Base-by-base conservation (phyloP, 2,329 filamentous ascomycete genomes). In the Botrytis porri region DNA sequence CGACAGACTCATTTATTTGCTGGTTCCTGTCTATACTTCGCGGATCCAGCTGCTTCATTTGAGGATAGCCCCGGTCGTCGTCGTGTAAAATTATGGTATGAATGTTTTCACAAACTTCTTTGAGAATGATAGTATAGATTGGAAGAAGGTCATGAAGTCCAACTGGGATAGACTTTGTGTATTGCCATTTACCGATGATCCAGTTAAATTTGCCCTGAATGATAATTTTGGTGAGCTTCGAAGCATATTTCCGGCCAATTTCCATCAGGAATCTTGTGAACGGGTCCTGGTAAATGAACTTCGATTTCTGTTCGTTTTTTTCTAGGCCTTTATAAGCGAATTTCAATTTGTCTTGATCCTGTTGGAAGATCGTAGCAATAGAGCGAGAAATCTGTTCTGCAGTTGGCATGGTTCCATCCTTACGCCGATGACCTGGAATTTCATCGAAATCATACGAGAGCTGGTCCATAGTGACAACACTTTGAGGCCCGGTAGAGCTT, bases 141-240 rank as follows among this genome's bases (percentile, higher is more conserved):
- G 64, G 64, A 7, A 54, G 25, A 39, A 67, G 62, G 20, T 65
- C 62, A 35, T 65, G 62, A 35, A 65, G 62, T 48, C 43, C 62
- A 10, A 65, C 62, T 32, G 62, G 29, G 12, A 25, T 32, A 12
- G 62, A 65, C 7, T 22, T 45, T n/a, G 62, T 48, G 10, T 48
- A 32, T 8, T 48, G 32, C 62, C 35, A 67, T 57, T 39, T 66
- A 2, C 64, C 64, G 3, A 32, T 7, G 12, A 64, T 64, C 41
- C 62, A 48, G 29, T 65, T 65, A 22, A 43, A 37, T n/a, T 45
- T 65, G 0, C 64, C 64, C 12, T 67, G 35, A 39, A 67, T 65
- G 10, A 48, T 20, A 16, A 65, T 48, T 18, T 48, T 48, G 18
- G 41, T n/a, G n/a, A 65, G 22, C 3, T 1, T 12, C 25, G 41